A percentile compares a stretch with the other conserved stretches of the same genome.
Conservation (phyloP, 2,329 filamentous ascomycete genomes). For the Coniochaeta ligniaria region DNA sequence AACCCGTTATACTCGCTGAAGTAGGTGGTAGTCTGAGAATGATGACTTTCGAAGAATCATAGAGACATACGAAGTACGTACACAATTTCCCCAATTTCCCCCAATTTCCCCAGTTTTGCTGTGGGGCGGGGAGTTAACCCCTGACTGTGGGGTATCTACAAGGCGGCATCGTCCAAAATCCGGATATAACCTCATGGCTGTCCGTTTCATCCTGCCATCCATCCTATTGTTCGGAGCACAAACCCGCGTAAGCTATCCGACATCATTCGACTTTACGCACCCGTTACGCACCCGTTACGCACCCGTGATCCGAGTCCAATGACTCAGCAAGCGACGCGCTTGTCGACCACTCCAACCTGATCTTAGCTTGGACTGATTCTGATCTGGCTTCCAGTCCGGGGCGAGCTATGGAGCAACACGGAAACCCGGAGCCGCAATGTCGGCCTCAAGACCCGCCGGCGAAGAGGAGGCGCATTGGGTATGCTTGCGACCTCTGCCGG, state of each 20-base stretch:
- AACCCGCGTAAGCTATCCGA: not conserved
- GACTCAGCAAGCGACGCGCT: not conserved
- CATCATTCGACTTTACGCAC: not conserved
- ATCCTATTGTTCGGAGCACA: not conserved
- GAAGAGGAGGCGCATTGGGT: conserved; percentile 1
- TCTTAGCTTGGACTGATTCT: not conserved
- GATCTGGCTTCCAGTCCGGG: not conserved
- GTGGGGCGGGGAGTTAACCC: not conserved
- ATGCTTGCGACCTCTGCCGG: conserved; percentile 2
- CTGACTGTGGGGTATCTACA: not conserved
- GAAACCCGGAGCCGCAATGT: not conserved
- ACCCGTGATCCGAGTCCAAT: not conserved
- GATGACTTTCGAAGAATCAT: no score
- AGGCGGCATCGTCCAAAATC: not conserved
- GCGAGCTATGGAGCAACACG: not conserved
- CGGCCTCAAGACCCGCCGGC: not conserved
- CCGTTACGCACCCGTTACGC: no score
- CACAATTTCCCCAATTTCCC: no score
- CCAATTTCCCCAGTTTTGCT: not conserved
- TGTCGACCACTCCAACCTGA: not conserved
- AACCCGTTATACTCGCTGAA: not conserved
- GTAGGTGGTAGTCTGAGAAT: no score
- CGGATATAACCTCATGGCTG: not conserved
- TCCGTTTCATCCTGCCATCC: not conserved
- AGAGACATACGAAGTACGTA: no score